Base-by-base conservation (phyloP, 768 basidiomycete genomes). In the Daedaleopsis sinensis region DNA sequence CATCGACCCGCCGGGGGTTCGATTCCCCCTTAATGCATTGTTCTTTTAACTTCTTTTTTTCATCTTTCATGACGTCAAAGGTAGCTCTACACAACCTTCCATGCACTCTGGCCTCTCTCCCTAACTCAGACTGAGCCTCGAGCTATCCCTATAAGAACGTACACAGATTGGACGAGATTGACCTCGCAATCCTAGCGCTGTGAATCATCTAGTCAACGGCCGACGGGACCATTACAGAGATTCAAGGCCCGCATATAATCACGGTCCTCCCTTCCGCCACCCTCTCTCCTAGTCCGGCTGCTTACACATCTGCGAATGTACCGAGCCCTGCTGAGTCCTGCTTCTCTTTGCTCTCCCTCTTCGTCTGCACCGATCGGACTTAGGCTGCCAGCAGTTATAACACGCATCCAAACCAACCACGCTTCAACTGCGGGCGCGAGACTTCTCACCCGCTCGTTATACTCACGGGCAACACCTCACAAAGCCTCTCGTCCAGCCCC, bases 1-100 rank as follows among this genome's bases (percentile, higher is more conserved):
- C 71, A 72, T 73, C 87, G 61, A 62, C 61, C 61, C 61, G 55
- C 55, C 55, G 57, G 57, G 57, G 61, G 56, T 63, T 63, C 57
- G 61, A 63, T 63, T 63, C 57, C 61, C 61, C 54, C 54, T 58
- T 58, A 63, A 63, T 58, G 61, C 61, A 63, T 32, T 32, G n/a
- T n/a, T n/a, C n/a, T n/a, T n/a, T n/a, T n/a, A n/a, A n/a, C n/a
- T n/a, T n/a, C n/a, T n/a, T n/a, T n/a, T n/a, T n/a, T n/a, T n/a
- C n/a, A n/a, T n/a, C n/a, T n/a, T n/a, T n/a, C n/a, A n/a, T n/a
- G n/a, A n/a, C n/a, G n/a, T n/a, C n/a, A n/a, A n/a, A n/a, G n/a
- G n/a, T n/a, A n/a, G n/a, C n/a, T n/a, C n/a, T n/a, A n/a, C n/a
- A n/a, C n/a, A n/a, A n/a, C n/a, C n/a, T n/a, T n/a, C n/a, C n/a